Conservation (phyloP, 2,329 filamentous ascomycete species). For the Hypoxylon rubiginosum region DNA sequence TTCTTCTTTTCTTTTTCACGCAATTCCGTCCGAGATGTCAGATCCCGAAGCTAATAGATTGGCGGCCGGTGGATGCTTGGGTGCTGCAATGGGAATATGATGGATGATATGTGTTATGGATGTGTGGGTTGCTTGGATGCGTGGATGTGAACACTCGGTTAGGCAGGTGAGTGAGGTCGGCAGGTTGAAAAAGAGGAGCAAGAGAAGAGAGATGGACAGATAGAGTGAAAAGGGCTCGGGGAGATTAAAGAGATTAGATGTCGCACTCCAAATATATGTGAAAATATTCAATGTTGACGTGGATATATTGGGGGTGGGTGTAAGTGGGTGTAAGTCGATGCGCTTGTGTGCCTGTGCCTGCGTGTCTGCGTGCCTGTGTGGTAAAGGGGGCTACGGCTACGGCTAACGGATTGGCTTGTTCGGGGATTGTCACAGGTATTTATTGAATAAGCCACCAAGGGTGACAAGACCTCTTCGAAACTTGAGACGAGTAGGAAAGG, state of each 20-base stretch:
- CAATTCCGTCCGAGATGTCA: constrained; percentile 43
- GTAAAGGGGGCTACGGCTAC: constrained; percentile 1
- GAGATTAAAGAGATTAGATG: constrained; percentile 28
- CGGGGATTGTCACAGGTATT: constrained; percentile 34
- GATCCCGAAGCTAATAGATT: constrained; percentile 44
- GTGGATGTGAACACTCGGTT: constrained; percentile 39
- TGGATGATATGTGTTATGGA: neutral
- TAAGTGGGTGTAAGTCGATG: constrained; percentile 20
- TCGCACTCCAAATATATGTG: constrained; percentile 33
- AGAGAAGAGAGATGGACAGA: constrained; percentile 18
- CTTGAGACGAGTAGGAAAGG: constrained; percentile 38
- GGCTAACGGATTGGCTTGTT: constrained; percentile 1
- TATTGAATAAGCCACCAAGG: constrained; percentile 34
- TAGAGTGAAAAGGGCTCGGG: neutral
- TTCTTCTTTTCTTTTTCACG: constrained; percentile 16
- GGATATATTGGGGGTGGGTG: constrained; percentile 38
- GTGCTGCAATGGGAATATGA: too few relatives aligned
- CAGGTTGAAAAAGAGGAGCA: constrained; percentile 32
- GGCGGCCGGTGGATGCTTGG: constrained; percentile 29
- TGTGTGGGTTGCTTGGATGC: neutral
- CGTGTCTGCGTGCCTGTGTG: constrained; percentile 1
- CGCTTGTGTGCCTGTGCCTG: neutral
- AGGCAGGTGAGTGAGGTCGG: constrained; percentile 42
- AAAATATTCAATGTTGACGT: constrained; percentile 32
- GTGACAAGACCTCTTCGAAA: constrained; percentile 8